phyloP scores from a whole-genome alignment of 345 rosid genomes.

The Pugionium cornutum region DNA sequence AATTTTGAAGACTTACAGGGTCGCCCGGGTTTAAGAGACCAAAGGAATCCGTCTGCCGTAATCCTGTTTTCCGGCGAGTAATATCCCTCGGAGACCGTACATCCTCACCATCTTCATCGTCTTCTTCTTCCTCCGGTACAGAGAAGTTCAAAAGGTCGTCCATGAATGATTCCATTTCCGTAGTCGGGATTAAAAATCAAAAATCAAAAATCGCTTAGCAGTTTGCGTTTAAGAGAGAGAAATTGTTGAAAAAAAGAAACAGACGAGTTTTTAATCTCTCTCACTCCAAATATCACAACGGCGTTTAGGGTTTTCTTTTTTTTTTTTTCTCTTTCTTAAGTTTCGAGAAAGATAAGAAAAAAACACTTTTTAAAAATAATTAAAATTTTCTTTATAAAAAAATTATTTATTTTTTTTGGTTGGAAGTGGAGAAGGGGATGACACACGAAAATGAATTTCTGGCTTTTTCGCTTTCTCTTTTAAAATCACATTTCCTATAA shows the following conservation, averaged over 20 bases:
- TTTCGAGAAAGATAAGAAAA: neutral
- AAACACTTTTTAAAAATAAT: neutral
- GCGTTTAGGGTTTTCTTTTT: slow-evolving; percentile 33
- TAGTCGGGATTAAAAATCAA: slow-evolving; percentile 1
- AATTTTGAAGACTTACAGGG: slow-evolving; percentile 26
- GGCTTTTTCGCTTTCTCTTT: slow-evolving; percentile 17
- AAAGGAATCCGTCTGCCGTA: slow-evolving; percentile 38
- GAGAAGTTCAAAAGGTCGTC: slow-evolving; percentile 45
- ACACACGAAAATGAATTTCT: slow-evolving; percentile 31
- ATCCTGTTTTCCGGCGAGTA: slow-evolving; percentile 34
- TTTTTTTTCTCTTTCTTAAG: neutral
- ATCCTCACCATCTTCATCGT: neutral
- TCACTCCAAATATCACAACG: slow-evolving; percentile 33
- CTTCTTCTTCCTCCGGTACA: slow-evolving; percentile 34
- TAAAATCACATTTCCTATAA: slow-evolving; percentile 34
- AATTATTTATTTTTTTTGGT: slow-evolving; percentile 22
- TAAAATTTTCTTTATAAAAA: neutral
- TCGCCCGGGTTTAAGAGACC: slow-evolving; percentile 32
- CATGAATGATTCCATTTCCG: slow-evolving; percentile 42
- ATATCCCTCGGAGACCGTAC: slow-evolving; percentile 21
- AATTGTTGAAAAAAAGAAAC: slow-evolving; percentile 22
- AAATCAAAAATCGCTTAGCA: slow-evolving; percentile 11
- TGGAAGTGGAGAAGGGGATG: slow-evolving; percentile 46
- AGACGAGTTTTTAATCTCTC: slow-evolving; percentile 30
- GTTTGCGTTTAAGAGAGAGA: slow-evolving; percentile 32